Evolutionary conservation across 352 stramenopile genomes (phyloP).

Genomic region (Phytophthora vignae): DNA sequence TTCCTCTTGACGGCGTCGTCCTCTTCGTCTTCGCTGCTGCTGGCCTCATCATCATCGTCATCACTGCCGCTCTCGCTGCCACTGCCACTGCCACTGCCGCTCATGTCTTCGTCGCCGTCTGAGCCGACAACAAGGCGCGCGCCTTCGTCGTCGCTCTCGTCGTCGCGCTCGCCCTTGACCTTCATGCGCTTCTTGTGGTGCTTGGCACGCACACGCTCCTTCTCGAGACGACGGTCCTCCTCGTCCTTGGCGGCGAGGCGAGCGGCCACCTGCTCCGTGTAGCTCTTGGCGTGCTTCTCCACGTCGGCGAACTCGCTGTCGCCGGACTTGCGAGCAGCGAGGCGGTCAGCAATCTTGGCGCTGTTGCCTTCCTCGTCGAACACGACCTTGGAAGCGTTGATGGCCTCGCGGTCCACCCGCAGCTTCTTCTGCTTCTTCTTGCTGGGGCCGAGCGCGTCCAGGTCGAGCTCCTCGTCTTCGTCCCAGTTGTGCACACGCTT

Average conservation of each 20-base stretch:
- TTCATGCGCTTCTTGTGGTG: slow-evolving; percentile 91
- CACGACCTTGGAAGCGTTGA: slow-evolving; percentile 88
- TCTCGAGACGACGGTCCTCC: slow-evolving; percentile 83
- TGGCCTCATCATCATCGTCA: slow-evolving; percentile 34
- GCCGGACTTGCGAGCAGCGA: slow-evolving; percentile 55
- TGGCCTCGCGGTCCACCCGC: slow-evolving; percentile 69
- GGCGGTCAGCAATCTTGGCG: slow-evolving; percentile 64
- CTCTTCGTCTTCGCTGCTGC: slow-evolving; percentile 46
- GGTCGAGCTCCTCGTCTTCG: slow-evolving; percentile 62
- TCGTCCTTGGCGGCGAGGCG: slow-evolving; percentile 82
- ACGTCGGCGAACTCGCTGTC: slow-evolving; percentile 70
- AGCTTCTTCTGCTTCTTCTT: slow-evolving; percentile 92
- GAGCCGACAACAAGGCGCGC: slow-evolving; percentile 55
- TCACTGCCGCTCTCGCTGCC: too few species aligned
- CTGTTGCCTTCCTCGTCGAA: slow-evolving; percentile 96
- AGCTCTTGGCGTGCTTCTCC: slow-evolving; percentile 68
- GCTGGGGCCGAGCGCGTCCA: slow-evolving; percentile 60
- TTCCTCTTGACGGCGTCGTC: slow-evolving; percentile 39
- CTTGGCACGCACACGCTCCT: slow-evolving; percentile 90
- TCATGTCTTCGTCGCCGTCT: slow-evolving; percentile 39
- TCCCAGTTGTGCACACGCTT: slow-evolving; percentile 92
- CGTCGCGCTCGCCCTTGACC: slow-evolving; percentile 77
- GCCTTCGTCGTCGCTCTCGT: slow-evolving; percentile 43
- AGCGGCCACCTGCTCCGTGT: slow-evolving; percentile 68
- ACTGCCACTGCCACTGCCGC: slow-evolving; percentile 45